Base-by-base conservation (phyloP, 495 filamentous ascomycete genomes). In the Neurospora africana region DNA sequence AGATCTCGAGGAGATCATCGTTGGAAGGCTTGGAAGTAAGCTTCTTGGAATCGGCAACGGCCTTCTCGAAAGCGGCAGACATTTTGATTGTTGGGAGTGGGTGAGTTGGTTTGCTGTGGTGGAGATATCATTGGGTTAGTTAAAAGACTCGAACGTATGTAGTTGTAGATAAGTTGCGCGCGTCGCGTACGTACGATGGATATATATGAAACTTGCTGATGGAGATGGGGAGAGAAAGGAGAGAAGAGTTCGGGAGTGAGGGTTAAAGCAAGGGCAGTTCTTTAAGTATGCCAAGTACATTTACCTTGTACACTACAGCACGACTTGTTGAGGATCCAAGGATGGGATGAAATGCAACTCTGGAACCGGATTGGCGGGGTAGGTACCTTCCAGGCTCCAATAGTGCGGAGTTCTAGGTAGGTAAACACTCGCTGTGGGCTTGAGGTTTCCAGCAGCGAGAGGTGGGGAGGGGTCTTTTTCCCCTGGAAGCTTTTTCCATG, bases 11-110 rank as follows among this genome's bases (percentile, higher is more conserved):
- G 27, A 89, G 81, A 33, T 89, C 85, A 17, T 86, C 81, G 80
- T 88, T 87, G 74, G 70, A 78, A 13, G 87, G 89, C 83, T 87
- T 89, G 72, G 82, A 80, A 70, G 85, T 87, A 70, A 92, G 84
- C 83, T 91, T 89, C 79, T 86, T 86, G 81, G 82, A 86, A 74
- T 92, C 88, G 78, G 84, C 84, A 75, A 90, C 87, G 70, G 91
- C 87, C 75, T 83, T 85, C 76, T 86, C 76, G 83, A 90, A 90
- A 53, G 83, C 86, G 41, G 78, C 74, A 70, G 81, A 75, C 84
- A 86, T 85, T 38, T 72, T 82, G 77, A 33, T 21, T 19, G 72
- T 71, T 75, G 72, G 72, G 70, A 40, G 61, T 17, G 71, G 67
- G 69, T 73, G 23, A n/a, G 11, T 65, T 65, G 53, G 53, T 30